Evolutionary conservation across 306 rosid species (phyloP), one percentile per base, ranked within the genome.

Genomic region (Quercus glauca): DNA sequence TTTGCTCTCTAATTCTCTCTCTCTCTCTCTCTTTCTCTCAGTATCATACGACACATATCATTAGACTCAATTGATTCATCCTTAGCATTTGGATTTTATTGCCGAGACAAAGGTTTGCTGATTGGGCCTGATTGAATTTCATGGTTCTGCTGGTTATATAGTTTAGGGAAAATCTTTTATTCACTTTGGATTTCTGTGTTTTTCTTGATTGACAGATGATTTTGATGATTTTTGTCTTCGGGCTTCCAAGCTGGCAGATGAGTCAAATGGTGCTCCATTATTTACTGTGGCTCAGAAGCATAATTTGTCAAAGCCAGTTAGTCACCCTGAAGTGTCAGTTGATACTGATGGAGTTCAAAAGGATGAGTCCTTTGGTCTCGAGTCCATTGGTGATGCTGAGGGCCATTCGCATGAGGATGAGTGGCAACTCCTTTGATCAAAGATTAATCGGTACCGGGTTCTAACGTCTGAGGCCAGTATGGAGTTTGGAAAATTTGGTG

Each of bases 1-100:
- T 53, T 28, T 51, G 74, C 65, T 73, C 53, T 18, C 26, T 68
- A n/a, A 33, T 68, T 59, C 65, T 18, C 17, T 52, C 17, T 52
- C 43, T n/a, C n/a, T n/a, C n/a, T n/a, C n/a, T 17, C 35, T 74
- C 13, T 11, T 58, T 75, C 52, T 37, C 72, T 68, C 89, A 94
- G 98, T 74, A 73, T 89, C 70, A 41, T 86, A 71, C 88, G 94
- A 61, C 94, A 91, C 85, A 89, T 92, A 4, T 89, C 92, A 35
- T 83, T 95, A 43, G 97, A 93, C 70, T 82, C 92, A 18, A 89
- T 95, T 55, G 99, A 95, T 85, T 92, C 99, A 73, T 95, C 99
- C 70, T 79, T 95, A 80, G 99, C 99, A 56, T 89, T 95, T 79
- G 99, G 99, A 74, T 95, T 95, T 87, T 95, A 92, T 85, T 95